These are phyloP conservation scores for Picochlorum sp. DNA, from an alignment of 139 green algal genomes.

Conservation along the genomic window DNA sequence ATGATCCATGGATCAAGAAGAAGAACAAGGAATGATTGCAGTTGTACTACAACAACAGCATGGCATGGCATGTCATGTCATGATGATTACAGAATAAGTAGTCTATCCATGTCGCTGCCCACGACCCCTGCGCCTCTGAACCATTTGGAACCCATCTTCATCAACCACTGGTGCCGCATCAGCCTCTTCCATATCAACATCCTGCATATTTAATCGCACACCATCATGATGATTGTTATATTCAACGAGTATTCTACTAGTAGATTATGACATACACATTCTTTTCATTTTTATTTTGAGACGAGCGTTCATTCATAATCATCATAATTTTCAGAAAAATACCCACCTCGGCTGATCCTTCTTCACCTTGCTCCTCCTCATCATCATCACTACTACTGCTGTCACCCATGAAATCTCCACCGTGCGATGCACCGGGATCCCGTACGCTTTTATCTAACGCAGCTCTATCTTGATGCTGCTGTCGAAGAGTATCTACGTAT, in stretches of 20 bases:
- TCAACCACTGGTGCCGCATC: slow-evolving; percentile 17
- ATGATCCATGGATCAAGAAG: no score
- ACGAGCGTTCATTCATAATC: no score
- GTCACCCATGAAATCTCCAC: slow-evolving; percentile 12
- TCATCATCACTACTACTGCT: slow-evolving; percentile 15
- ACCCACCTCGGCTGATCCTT: slow-evolving; percentile 1
- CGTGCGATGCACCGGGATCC: slow-evolving; percentile 1
- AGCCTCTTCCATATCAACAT: slow-evolving; percentile 11
- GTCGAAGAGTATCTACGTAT: slow-evolving; percentile 18
- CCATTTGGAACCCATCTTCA: slow-evolving; percentile 33
- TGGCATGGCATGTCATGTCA: no score
- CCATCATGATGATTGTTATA: no score
- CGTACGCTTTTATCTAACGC: background rate
- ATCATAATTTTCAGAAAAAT: background rate
- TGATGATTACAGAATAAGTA: no score
- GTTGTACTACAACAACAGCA: no score
- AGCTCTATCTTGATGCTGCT: slow-evolving; percentile 6
- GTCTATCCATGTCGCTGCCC: background rate
- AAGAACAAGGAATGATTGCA: no score
- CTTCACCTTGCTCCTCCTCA: slow-evolving; percentile 5
- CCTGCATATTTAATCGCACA: slow-evolving; percentile 7
- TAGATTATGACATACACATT: no score
- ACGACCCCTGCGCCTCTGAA: slow-evolving; percentile 21
- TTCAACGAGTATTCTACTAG: no score
- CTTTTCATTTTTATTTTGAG: no score